Evolutionary conservation across 164 flowering plant genomes (phyloP).

Genomic region (Vitis cinerea): DNA sequence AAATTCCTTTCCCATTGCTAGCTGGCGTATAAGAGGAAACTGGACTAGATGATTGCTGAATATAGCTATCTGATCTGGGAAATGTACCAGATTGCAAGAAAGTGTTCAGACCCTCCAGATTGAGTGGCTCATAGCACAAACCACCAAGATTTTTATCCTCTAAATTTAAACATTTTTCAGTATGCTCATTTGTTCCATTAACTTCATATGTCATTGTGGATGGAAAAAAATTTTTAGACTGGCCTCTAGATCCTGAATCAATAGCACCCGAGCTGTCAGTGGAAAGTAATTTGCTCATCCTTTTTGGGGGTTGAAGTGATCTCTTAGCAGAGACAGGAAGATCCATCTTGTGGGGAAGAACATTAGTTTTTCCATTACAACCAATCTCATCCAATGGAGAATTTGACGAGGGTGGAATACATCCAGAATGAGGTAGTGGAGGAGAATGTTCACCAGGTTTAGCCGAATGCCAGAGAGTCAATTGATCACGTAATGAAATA

Average conservation of each 20-base stretch:
- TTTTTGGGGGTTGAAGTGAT: not conserved
- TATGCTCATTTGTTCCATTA: not conserved
- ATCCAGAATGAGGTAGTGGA: too few species aligned
- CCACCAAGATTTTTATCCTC: not conserved
- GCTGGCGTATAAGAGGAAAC: slow-evolving; percentile 19
- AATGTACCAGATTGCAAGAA: slow-evolving; percentile 4
- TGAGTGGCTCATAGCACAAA: slow-evolving; percentile 13
- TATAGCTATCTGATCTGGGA: slow-evolving; percentile 11
- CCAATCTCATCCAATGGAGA: not conserved
- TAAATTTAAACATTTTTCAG: not conserved
- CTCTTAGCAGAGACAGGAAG: not conserved
- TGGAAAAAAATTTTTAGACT: too few species aligned
- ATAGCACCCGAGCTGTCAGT: too few species aligned
- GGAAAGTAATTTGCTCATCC: not conserved
- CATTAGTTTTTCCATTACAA: not conserved
- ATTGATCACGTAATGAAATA: not conserved
- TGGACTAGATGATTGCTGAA: not conserved
- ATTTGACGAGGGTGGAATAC: too few species aligned
- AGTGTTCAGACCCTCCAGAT: not conserved
- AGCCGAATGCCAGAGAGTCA: too few species aligned
- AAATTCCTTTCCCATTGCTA: slow-evolving; percentile 4
- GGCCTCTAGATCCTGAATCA: too few species aligned
- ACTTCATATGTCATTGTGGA: too few species aligned
- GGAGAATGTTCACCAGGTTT: not conserved
- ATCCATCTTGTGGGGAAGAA: not conserved